Percentiles rank a stretch among this genome's conserved stretches.
phyloP scores from a whole-genome alignment of 2,329 filamentous ascomycete genomes.

The Aspergillus pseudonomiae region DNA sequence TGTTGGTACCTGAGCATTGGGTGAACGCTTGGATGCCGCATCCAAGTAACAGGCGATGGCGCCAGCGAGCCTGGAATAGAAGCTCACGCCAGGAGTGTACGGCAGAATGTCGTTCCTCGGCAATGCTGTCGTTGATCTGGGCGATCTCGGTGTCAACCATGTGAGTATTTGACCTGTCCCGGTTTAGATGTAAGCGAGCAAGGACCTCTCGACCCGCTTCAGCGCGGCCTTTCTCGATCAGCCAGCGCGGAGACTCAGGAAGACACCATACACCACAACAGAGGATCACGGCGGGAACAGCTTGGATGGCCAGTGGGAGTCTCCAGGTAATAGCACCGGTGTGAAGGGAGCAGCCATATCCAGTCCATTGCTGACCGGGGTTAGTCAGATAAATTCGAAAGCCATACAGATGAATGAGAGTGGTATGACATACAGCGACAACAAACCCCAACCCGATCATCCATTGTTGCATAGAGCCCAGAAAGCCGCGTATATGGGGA shows the following conservation, averaged over 20 bases:
- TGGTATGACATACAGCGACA: constrained; percentile 37
- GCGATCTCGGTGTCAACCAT: constrained; percentile 46
- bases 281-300: constrained; percentile 46
- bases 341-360: constrained; percentile 49
- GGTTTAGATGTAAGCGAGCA: constrained; percentile 34
- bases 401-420: neutral
- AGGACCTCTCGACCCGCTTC: constrained; percentile 40
- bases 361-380: constrained; percentile 49
- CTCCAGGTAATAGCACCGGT: constrained; percentile 37
- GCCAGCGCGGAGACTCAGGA: constrained; percentile 40
- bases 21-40: constrained; percentile 55
- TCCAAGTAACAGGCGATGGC: constrained; percentile 51
- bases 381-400: constrained; percentile 1
- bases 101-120: constrained; percentile 38
- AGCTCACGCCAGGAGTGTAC: constrained; percentile 45
- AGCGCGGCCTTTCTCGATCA: constrained; percentile 39
- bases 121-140: constrained; percentile 46
- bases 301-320: constrained; percentile 39
- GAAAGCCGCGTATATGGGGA: constrained; percentile 41
- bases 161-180: constrained; percentile 32
- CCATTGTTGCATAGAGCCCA: constrained; percentile 50
- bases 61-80: constrained; percentile 48
- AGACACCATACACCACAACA: constrained; percentile 36
- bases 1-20: constrained; percentile 52
- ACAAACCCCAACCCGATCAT: constrained; percentile 49